These are phyloP conservation scores for Salix suchowensis DNA, from an alignment of 345 rosid species.

Conservation along the genomic window DNA sequence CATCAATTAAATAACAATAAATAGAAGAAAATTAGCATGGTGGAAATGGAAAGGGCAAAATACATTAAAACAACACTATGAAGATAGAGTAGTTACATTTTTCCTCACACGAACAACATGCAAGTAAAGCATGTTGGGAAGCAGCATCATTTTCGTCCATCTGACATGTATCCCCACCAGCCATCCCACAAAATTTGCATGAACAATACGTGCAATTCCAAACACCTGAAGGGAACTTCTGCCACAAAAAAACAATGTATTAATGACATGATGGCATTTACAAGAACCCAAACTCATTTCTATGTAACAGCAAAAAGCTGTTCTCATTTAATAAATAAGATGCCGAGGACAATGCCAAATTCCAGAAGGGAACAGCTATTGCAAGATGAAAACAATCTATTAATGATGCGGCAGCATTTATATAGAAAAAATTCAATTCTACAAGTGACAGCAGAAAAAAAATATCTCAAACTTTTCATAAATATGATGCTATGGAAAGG, in stretches of 20 bases:
- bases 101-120: conserved; percentile 67
- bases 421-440: neutral
- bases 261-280: neutral
- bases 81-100: conserved; percentile 55
- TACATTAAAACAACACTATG: neutral
- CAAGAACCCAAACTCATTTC: neutral
- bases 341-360: conserved; percentile 56
- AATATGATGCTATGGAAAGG: neutral
- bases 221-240: conserved; percentile 77
- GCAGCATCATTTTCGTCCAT: conserved; percentile 22
- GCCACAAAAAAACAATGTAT: conserved; percentile 24
- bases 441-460: neutral
- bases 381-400: conserved; percentile 13
- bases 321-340: neutral
- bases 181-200: conserved; percentile 74
- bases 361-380: conserved; percentile 75
- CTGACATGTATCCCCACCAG: conserved; percentile 32
- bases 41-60: neutral
- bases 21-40: neutral
- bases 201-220: conserved; percentile 89
- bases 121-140: conserved; percentile 25
- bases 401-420: neutral
- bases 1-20: neutral
- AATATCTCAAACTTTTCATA: neutral
- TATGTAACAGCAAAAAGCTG: neutral